Percentiles rank a stretch among this genome's conserved stretches.
phyloP scores from a whole-genome alignment of 2,329 filamentous ascomycete species.

The Lithohypha guttulata region DNA sequence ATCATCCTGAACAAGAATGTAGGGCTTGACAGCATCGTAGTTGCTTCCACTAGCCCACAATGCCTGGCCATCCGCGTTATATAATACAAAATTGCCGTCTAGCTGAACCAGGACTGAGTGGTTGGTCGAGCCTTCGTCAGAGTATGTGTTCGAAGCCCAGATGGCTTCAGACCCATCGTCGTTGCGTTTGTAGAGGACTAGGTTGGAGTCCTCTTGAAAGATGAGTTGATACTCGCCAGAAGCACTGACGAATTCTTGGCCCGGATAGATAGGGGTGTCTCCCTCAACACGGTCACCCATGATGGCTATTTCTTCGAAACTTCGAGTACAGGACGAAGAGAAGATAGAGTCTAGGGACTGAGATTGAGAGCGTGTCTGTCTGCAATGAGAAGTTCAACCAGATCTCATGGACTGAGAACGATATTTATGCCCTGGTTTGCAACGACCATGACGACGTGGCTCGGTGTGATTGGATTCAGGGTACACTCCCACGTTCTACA shows the following conservation, averaged over 20 bases:
- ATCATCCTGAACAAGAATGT: conserved; percentile 6
- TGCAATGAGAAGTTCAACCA: no score
- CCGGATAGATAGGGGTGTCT: conserved; percentile 1
- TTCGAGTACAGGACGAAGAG: no score
- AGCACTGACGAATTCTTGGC: neutral
- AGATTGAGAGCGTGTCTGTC: no score
- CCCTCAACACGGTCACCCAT: conserved; percentile 3
- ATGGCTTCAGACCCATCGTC: neutral
- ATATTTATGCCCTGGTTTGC: no score
- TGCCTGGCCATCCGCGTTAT: conserved; percentile 1
- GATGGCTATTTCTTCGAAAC: no score
- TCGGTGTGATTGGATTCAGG: no score
- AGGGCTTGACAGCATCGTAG: neutral
- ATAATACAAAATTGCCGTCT: conserved; percentile 7
- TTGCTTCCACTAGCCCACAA: conserved; percentile 1
- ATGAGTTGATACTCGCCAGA: conserved; percentile 3
- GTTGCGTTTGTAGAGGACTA: conserved; percentile 4
- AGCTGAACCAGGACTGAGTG: conserved; percentile 2
- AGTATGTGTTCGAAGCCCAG: conserved; percentile 4
- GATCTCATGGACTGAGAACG: no score
- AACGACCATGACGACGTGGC: no score
- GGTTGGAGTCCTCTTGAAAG: conserved; percentile 9
- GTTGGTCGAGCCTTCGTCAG: conserved; percentile 2
- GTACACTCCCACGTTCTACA: no score
- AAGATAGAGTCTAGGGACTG: no score